Base-by-base conservation (phyloP, 2,329 filamentous ascomycete species). In the Colletotrichum sp. region DNA sequence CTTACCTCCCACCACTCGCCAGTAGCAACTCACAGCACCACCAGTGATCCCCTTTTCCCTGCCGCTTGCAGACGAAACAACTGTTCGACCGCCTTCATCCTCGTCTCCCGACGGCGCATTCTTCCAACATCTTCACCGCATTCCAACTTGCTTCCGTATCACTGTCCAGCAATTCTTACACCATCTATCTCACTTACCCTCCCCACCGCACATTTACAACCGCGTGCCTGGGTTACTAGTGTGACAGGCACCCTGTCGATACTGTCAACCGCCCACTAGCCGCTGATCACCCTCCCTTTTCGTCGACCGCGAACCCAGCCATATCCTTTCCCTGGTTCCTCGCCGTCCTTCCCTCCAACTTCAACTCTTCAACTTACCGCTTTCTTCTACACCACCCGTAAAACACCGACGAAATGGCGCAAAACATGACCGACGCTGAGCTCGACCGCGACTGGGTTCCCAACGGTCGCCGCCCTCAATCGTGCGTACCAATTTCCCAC, bases 361-460 rank as follows among this genome's bases (percentile, higher is more conserved):
- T n/a, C 49, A 76, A 30, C 34, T 16, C 30, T 29, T 55, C 44
- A 64, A 76, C 34, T 16, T 36, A 16, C 30, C 27, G 8, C 36
- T 29, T 11, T 15, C 32, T 34, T 61, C 55, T 64, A 5, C 30
- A 52, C 36, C 22, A 62, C 32, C 3, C 16, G 22, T 7, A 8
- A 34, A 29, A 63, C n/a, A 65, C 36, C 59, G 15, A 71, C 66
- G 44, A 75, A 55, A 78, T 78, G 77, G 69, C 77, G 55, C 71
- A 76, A 80, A 83, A 81, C 78, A 82, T 85, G 81, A 89, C 93
- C 79, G 93, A 95, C 87, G 90, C 91, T 79, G 93, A 95, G 83
- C 90, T 94, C 82, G 92, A 95, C 83, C 91, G 91, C 82, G 93
- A 95, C 86, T 96, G 94, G 94, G 92, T 95, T 90, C 94, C 95